phyloP scores from a whole-genome alignment of 768 basidiomycete genomes.

The Leucosporidium creatinivorum region DNA sequence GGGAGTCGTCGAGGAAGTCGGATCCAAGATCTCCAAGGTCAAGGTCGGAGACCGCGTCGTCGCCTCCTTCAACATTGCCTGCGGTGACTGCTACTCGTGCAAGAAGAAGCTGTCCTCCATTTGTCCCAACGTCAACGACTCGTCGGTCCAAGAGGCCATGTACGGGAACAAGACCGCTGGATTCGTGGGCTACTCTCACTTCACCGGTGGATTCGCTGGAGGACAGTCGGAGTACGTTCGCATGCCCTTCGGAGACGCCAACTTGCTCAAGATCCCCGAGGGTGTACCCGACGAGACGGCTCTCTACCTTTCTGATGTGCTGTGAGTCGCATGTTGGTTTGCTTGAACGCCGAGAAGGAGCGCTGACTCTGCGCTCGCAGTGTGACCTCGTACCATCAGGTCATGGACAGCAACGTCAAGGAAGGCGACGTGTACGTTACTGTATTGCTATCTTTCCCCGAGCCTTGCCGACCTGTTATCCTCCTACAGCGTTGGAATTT shows the following conservation, averaged over 20 bases:
- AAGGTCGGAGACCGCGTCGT: constrained; percentile 64
- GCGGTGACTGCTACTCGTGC: constrained; percentile 51
- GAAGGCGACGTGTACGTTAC: constrained; percentile 51
- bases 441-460: constrained; percentile 54
- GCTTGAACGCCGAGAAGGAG: constrained; percentile 43
- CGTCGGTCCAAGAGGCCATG: constrained; percentile 46
- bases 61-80: constrained; percentile 37
- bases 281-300: constrained; percentile 56
- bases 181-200: constrained; percentile 46
- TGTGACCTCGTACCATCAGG: constrained; percentile 61
- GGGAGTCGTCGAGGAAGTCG: constrained; percentile 61
- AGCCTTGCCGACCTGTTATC: too few relatives aligned
- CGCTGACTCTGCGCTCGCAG: constrained; percentile 46
- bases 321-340: constrained; percentile 2
- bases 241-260: constrained; percentile 64
- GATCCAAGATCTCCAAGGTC: constrained; percentile 57
- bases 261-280: constrained; percentile 63
- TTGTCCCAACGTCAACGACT: constrained; percentile 48
- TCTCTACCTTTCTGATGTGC: constrained; percentile 42
- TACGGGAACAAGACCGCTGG: constrained; percentile 49
- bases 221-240: constrained; percentile 70
- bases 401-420: constrained; percentile 66
- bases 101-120: constrained; percentile 63
- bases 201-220: constrained; percentile 59
- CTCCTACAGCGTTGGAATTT: constrained; percentile 28